Base-by-base conservation (phyloP, 345 rosid species). In the Gossypium stocksii region DNA sequence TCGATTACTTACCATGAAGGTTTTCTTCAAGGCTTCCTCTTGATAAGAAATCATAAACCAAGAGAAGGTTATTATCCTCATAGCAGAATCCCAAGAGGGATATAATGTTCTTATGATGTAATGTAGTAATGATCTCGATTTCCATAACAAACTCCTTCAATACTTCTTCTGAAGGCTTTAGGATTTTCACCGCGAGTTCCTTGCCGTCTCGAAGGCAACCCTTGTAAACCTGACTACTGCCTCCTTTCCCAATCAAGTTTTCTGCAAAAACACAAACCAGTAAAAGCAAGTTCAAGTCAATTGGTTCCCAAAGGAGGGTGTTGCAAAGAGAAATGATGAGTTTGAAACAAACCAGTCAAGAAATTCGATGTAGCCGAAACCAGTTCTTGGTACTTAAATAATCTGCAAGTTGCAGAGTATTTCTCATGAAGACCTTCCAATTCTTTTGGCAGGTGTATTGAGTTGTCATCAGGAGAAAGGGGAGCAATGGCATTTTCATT, bases 1-100 rank as follows among this genome's bases (percentile, higher is more conserved):
- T 57, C 15, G 14, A 73, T 38, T 41, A 25, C 23, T 51, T 84
- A 96, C 99, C 97, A 72, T 96, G 91, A 74, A 96, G 98, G 74
- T 93, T 93, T 80, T 96, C 97, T 83, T 93, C 97, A 5, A 96
- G 89, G 81, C 93, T 91, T 86, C 99, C 98, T 86, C 97, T 89
- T 13, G 94, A 82, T 74, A 96, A 82, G 78, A 88, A 89, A 74
- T 93, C 91, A 63, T 96, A 91, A 46, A 91, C 95, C 85, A 93
- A 84, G 72, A 93, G 86, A 54, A 93, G 84, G 77, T 87, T 89
- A 56, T 71, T 74, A 77, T 82, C 85, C 74, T 91, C 99, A 53
- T 84, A 84, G 85, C 95, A 96, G 86, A 96, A 93, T 13, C 99
- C 99, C 60, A 90, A 66, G 25, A 91, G 88, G 43, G 97, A 85